Percentiles rank a stretch among this genome's conserved stretches.
Conservation (phyloP, 176 grass and related monocot genomes). For the Areca catechu region DNA sequence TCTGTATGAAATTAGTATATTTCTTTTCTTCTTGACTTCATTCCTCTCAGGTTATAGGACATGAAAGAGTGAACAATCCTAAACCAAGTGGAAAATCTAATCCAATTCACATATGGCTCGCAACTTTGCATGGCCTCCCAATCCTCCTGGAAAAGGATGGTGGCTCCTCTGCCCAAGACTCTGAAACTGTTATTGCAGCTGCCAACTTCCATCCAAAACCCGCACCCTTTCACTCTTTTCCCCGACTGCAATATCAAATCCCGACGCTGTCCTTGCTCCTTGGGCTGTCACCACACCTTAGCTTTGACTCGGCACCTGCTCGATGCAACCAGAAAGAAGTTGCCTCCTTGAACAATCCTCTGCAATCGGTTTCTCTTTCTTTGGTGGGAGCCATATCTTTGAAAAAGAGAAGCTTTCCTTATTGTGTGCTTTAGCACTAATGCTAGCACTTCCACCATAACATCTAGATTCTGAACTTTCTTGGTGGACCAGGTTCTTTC, state of each 20-base stretch:
- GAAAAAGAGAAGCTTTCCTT: slow-evolving; percentile 74
- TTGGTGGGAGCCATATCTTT: slow-evolving; percentile 70
- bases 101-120: not conserved
- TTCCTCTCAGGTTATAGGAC: no score
- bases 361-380: slow-evolving; percentile 25
- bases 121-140: slow-evolving; percentile 10
- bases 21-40: no score
- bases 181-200: slow-evolving; percentile 1
- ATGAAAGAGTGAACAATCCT: not conserved
- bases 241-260: not conserved
- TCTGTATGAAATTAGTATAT: no score
- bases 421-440: slow-evolving; percentile 5
- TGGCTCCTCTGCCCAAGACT: not conserved
- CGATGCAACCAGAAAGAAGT: slow-evolving; percentile 69
- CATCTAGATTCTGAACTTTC: not conserved
- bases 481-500: slow-evolving; percentile 28
- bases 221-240: slow-evolving; percentile 41
- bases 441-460: not conserved
- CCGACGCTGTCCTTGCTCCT: slow-evolving; percentile 48
- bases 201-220: slow-evolving; percentile 57
- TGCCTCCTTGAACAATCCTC: slow-evolving; percentile 39
- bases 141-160: slow-evolving; percentile 10
- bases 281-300: slow-evolving; percentile 28
- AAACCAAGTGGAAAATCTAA: not conserved
- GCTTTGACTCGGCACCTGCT: not conserved